A percentile compares a stretch with the other conserved stretches of the same genome.
These are phyloP conservation scores for Dipteronia dyeriana DNA, from an alignment of 345 rosid species.

Conservation along the genomic window DNA sequence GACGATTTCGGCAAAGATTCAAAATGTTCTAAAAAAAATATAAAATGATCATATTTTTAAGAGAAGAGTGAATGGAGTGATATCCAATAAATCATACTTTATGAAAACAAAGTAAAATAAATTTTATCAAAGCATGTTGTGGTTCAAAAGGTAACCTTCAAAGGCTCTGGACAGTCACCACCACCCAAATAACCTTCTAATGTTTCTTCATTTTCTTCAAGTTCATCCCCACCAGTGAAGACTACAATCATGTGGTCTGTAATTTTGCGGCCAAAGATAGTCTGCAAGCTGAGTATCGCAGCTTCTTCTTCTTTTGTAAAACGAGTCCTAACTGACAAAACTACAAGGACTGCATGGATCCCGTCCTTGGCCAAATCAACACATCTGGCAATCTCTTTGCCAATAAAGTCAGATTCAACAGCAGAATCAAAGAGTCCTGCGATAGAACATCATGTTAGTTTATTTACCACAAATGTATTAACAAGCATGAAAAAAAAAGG, in stretches of 20 bases:
- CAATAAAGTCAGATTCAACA: too few species aligned
- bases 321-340: conserved; percentile 42
- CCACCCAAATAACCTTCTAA: conserved; percentile 65
- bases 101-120: background rate
- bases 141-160: conserved; percentile 55
- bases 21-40: conserved; percentile 56
- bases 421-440: conserved; percentile 56
- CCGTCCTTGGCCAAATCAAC: too few species aligned
- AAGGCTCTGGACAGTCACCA: conserved; percentile 66
- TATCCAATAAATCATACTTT: too few species aligned
- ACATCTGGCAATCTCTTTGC: too few species aligned
- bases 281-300: conserved; percentile 62
- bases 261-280: conserved; percentile 79
- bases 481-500: background rate
- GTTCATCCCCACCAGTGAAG: conserved; percentile 91
- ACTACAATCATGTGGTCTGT: conserved; percentile 77
- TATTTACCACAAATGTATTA: background rate
- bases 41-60: background rate
- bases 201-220: conserved; percentile 78
- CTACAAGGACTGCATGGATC: conserved; percentile 36
- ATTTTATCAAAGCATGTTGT: background rate
- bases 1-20: conserved; percentile 55
- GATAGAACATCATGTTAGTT: conserved; percentile 14
- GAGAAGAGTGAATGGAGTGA: too few species aligned
- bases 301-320: conserved; percentile 75